Evolutionary conservation across 495 filamentous ascomycete genomes (phyloP), one percentile per base, ranked within the genome.

Genomic region (Neurospora discreta): DNA sequence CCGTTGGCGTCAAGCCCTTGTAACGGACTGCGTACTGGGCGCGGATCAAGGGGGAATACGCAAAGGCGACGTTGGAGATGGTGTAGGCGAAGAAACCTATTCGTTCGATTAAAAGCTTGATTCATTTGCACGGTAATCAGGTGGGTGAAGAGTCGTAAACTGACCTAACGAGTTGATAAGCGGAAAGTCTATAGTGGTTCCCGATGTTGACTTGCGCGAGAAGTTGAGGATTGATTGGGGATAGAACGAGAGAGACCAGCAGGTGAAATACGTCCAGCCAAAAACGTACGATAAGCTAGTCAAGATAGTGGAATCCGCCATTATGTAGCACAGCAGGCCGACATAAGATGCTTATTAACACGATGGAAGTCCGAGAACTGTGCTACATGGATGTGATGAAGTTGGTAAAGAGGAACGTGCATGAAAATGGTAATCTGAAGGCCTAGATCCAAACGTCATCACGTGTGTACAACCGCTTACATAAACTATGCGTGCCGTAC

Each of bases 211-310:
- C 33, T 85, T 84, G 23, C 93, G 88, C 39, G 81, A 85, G 78
- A 85, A 89, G 84, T 97, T 99, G 71, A 89, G 86, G 44, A 94
- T 79, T 1, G 90, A 87, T 76, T 98, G 95, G 2, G 96, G 95
- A 78, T 98, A 99, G 82, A 97, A 98, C 15, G 93, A 97, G 44
- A 91, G 78, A 1, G 91, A 92, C 94, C 94, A 96, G 77, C 86
- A 87, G n/a, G 89, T 69, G 71, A 88, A 89, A 81, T 90, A 90
- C 70, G 84, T 71, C 85, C 88, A 88, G 74, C 88, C 88, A 65
- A 89, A 84, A 1, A 86, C 16, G 71, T 75, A 78, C n/a, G 88
- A 90, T 11, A 87, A 38, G n/a, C 82, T 70, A 20, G 72, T 71
- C 60, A 79, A 74, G 33, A 78, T 71, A 30, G 23, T 60, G 52